phyloP scores from a whole-genome alignment of 306 rosid species.

The Carpinus viminea region DNA sequence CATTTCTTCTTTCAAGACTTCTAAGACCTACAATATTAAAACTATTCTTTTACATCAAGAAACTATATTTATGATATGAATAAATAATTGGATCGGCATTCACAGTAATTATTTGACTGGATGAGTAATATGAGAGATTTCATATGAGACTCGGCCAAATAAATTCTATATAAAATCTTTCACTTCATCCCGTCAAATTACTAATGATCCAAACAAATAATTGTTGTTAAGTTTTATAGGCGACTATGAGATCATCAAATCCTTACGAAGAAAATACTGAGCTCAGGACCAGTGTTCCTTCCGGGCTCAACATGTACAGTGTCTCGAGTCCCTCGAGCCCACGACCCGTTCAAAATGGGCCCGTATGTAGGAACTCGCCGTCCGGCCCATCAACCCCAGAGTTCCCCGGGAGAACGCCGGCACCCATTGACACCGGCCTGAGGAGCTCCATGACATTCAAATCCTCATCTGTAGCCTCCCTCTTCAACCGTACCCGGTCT shows the following conservation, averaged over 20 bases:
- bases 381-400: conserved; percentile 45
- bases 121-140: no score
- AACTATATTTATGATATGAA: no score
- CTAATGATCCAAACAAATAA: no score
- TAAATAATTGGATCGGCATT: no score
- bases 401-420: conserved; percentile 65
- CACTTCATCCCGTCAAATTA: no score
- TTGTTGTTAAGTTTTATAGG: no score
- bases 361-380: conserved; percentile 61
- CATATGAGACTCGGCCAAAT: no score
- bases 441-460: conserved; percentile 68
- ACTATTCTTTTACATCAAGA: no score
- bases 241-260: conserved; percentile 18
- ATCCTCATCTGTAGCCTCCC: conserved; percentile 69
- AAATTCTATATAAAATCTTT: no score
- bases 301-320: conserved; percentile 80
- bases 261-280: conserved; percentile 77
- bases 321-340: conserved; percentile 75
- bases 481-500: conserved; percentile 63
- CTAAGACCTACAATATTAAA: neutral
- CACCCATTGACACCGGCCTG: conserved; percentile 76
- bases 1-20: neutral
- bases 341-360: conserved; percentile 68
- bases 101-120: no score
- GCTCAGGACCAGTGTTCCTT: conserved; percentile 71